Evolutionary conservation across 371 early-diverging fungal genomes (phyloP).

Genomic region (Apophysomyces variabilis): DNA sequence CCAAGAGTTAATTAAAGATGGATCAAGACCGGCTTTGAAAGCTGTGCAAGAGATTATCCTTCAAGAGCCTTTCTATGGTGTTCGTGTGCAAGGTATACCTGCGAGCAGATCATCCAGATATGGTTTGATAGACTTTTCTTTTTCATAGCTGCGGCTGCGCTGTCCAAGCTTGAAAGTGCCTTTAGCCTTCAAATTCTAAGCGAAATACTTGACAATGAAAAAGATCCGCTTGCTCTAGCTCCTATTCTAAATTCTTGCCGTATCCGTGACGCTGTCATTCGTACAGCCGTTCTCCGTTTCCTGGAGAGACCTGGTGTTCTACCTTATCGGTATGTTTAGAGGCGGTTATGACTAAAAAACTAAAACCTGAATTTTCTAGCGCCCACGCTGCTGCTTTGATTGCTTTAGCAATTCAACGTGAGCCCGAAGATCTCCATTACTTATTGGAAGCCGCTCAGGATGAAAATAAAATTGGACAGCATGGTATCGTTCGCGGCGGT

Average conservation of each 20-base stretch:
- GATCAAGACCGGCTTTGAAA: constrained; percentile 41
- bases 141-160: constrained; percentile 33
- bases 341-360: background rate
- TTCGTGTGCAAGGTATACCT: constrained; percentile 38
- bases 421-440: constrained; percentile 43
- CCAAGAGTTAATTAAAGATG: constrained; percentile 45
- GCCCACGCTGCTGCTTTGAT: constrained; percentile 35
- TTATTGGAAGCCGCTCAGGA: constrained; percentile 46
- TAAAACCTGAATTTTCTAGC: constrained; percentile 16
- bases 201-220: constrained; percentile 45
- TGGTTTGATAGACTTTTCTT: too few species aligned
- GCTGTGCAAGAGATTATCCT: constrained; percentile 35
- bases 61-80: constrained; percentile 53
- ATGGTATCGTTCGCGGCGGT: constrained; percentile 40
- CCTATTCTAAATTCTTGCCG: constrained; percentile 23
- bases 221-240: constrained; percentile 39
- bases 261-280: constrained; percentile 40
- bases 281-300: constrained; percentile 38
- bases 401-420: constrained; percentile 47
- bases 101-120: too few species aligned
- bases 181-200: constrained; percentile 48
- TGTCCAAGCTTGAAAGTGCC: constrained; percentile 39
- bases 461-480: constrained; percentile 41
- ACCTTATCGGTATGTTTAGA: constrained; percentile 33
- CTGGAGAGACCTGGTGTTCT: constrained; percentile 30